phyloP scores from a whole-genome alignment of 768 basidiomycete species.

The Rhodotorula diobovata region DNA sequence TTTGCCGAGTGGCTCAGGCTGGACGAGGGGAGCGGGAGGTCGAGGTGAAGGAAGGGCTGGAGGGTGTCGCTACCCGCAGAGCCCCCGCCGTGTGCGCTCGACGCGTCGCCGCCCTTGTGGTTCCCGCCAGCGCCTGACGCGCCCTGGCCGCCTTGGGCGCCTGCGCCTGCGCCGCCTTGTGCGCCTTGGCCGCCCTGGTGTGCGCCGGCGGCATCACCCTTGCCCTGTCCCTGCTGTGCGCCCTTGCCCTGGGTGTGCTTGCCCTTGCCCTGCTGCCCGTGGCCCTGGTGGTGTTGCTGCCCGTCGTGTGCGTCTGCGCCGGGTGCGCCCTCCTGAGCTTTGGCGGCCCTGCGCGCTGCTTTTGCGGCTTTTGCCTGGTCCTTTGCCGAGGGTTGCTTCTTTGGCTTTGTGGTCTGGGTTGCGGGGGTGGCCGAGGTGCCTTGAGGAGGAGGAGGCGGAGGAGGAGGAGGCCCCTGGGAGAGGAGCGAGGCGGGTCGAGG shows the following conservation, averaged over 20 bases:
- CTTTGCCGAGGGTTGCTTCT: conserved; percentile 15
- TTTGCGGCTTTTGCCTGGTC: conserved; percentile 16
- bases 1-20: conserved; percentile 73
- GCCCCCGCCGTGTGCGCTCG: background rate
- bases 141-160: background rate
- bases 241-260: background rate
- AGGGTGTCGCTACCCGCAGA: conserved; percentile 15
- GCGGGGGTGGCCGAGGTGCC: no score
- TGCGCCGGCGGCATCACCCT: background rate
- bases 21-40: conserved; percentile 44
- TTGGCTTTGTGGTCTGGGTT: background rate
- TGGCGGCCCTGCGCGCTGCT: conserved; percentile 20
- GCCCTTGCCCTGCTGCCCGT: background rate
- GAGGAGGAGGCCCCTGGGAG: conserved; percentile 1
- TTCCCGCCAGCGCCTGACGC: background rate
- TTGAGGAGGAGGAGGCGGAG: background rate
- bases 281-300: background rate
- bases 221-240: background rate
- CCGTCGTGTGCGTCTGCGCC: background rate
- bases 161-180: background rate
- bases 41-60: conserved; percentile 43
- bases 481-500: conserved; percentile 12
- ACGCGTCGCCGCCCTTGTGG: background rate
- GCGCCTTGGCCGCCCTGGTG: background rate
- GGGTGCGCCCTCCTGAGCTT: background rate